A percentile compares a stretch with the other conserved stretches of the same genome.
These are phyloP conservation scores for Helianthus tuberosus DNA, from an alignment of 129 eudicot genomes.

Conservation along the genomic window DNA sequence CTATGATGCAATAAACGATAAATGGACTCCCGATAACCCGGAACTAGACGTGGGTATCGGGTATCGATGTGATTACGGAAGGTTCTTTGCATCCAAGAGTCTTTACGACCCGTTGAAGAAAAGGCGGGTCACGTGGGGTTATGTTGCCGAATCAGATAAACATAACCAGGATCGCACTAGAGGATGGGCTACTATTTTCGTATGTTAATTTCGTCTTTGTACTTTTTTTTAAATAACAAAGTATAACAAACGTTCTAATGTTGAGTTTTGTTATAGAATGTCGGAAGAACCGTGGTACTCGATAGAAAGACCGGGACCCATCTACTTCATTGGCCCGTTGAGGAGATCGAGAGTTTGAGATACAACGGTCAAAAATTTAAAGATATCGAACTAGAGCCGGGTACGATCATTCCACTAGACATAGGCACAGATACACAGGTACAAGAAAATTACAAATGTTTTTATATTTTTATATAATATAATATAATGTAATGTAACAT, in stretches of 20 bases:
- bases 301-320: conserved; percentile 72
- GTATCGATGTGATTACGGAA: conserved; percentile 73
- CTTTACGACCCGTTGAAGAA: conserved; percentile 64
- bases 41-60: conserved; percentile 84
- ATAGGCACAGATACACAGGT: conserved; percentile 73
- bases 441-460: neutral
- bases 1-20: conserved; percentile 53
- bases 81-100: conserved; percentile 81
- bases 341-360: conserved; percentile 72
- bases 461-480: too few relatives aligned
- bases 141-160: conserved; percentile 76
- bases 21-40: conserved; percentile 93
- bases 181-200: conserved; percentile 91
- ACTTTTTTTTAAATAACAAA: neutral
- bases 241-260: neutral
- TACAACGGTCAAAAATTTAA: conserved; percentile 36
- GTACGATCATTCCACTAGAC: conserved; percentile 59
- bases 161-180: conserved; percentile 52
- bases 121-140: conserved; percentile 80
- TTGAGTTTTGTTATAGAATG: conserved; percentile 37
- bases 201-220: conserved; percentile 25
- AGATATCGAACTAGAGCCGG: conserved; percentile 54
- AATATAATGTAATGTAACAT: neutral
- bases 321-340: conserved; percentile 91
- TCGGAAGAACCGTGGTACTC: conserved; percentile 72